Evolutionary conservation across 75 land plant genomes (phyloP).

Genomic region (Cunninghamia lanceolata): DNA sequence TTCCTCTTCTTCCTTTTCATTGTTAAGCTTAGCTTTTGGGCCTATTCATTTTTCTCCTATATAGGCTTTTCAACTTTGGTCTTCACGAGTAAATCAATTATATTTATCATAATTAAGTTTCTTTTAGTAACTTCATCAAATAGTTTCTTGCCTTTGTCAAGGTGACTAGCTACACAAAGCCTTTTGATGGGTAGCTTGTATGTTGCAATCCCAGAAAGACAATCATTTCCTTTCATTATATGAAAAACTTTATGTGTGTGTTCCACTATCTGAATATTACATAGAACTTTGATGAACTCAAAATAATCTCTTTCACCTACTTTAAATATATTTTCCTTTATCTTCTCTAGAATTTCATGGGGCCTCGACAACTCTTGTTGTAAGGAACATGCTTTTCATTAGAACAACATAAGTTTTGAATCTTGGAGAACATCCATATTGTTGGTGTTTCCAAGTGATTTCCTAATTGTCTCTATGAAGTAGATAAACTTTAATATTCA

Average conservation of each 20-base stretch:
- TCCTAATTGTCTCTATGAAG: too few species aligned
- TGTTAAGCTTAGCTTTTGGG: slow-evolving; percentile 35
- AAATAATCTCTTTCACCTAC: slow-evolving; percentile 32
- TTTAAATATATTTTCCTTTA: slow-evolving; percentile 44
- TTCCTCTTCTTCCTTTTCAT: slow-evolving; percentile 45
- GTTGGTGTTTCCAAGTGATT: too few species aligned
- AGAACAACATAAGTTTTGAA: slow-evolving; percentile 33
- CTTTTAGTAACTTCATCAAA: slow-evolving; percentile 30
- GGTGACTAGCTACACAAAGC: slow-evolving; percentile 28
- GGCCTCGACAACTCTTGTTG: slow-evolving; percentile 55
- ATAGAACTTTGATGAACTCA: too few species aligned
- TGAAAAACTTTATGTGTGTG: slow-evolving; percentile 56
- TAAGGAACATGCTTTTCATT: slow-evolving; percentile 56
- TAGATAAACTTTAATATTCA: too few species aligned
- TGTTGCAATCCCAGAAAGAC: slow-evolving; percentile 37
- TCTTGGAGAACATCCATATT: slow-evolving; percentile 54
- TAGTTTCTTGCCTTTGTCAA: slow-evolving; percentile 35
- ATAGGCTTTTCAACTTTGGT: slow-evolving; percentile 29
- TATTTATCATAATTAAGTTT: slow-evolving; percentile 16
- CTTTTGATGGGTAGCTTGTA: slow-evolving; percentile 46
- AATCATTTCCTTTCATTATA: slow-evolving; percentile 50
- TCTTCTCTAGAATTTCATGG: slow-evolving; percentile 59
- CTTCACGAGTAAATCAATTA: not conserved
- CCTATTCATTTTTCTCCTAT: slow-evolving; percentile 22
- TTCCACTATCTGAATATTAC: slow-evolving; percentile 56